These are phyloP conservation scores for Tremella fuciformis DNA, from an alignment of 768 basidiomycete genomes.

Conservation along the genomic window DNA sequence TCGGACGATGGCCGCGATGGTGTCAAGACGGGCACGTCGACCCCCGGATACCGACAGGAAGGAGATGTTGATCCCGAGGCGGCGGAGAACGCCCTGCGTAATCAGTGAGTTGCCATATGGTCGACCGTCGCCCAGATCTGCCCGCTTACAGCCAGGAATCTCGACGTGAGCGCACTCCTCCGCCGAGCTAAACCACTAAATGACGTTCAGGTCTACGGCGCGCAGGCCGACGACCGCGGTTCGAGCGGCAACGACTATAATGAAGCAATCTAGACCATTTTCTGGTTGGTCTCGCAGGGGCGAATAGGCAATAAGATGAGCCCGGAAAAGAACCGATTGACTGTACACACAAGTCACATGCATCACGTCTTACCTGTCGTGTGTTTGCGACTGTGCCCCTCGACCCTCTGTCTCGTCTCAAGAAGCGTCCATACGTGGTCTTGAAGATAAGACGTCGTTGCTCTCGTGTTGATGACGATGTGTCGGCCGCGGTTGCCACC, in stretches of 20 bases:
- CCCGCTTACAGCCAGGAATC: neutral
- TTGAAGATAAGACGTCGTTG: no score
- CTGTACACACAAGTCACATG: no score
- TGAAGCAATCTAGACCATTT: slow-evolving; percentile 20
- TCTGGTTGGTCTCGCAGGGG: neutral
- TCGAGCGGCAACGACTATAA: slow-evolving; percentile 40
- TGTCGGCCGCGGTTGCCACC: no score
- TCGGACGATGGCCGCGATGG: slow-evolving; percentile 29
- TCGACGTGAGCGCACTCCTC: slow-evolving; percentile 25
- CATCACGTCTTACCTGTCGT: no score
- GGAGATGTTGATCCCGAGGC: slow-evolving; percentile 30
- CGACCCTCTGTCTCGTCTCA: no score
- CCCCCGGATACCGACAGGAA: slow-evolving; percentile 44
- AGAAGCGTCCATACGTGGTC: no score
- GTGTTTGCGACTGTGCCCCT: no score
- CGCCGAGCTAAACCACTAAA: neutral
- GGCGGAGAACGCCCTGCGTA: slow-evolving; percentile 24
- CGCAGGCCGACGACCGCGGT: slow-evolving; percentile 39
- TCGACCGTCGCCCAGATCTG: no score
- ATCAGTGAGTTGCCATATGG: slow-evolving; percentile 32
- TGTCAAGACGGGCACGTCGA: slow-evolving; percentile 43
- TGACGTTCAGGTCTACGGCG: slow-evolving; percentile 27
- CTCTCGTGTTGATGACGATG: no score
- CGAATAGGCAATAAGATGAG: no score
- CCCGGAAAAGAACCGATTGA: no score